A percentile compares a stretch with the other conserved stretches of the same genome.
Conservation (phyloP, 2,329 filamentous ascomycete genomes). For the Fusarium sp. region DNA sequence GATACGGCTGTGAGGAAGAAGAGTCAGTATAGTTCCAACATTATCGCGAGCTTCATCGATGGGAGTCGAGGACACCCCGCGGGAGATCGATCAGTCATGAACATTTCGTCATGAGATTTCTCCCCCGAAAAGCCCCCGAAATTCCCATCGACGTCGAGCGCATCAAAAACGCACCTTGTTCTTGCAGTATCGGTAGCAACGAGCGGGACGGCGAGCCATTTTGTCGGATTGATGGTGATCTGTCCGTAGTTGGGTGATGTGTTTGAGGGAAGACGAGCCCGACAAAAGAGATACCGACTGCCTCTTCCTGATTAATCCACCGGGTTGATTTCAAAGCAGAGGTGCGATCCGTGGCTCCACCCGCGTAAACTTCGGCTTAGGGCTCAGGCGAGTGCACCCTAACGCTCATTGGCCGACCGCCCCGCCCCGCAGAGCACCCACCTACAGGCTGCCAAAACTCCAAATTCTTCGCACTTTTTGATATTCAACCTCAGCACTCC, state of each 20-base stretch:
- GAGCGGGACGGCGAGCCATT: conserved; percentile 99
- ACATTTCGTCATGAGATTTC: conserved; percentile 22
- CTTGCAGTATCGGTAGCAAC: conserved; percentile 99
- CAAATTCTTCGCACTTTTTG: conserved; percentile 41
- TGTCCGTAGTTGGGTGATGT: conserved; percentile 52
- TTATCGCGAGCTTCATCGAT: conserved; percentile 8
- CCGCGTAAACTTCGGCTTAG: conserved; percentile 56
- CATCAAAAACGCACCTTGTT: conserved; percentile 84
- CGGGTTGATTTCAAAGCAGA: conserved; percentile 68
- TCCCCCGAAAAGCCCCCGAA: conserved; percentile 17
- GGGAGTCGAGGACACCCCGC: background rate
- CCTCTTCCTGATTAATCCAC: conserved; percentile 47
- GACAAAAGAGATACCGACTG: conserved; percentile 43
- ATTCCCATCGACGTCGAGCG: conserved; percentile 19
- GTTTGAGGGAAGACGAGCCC: conserved; percentile 49
- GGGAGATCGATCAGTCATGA: conserved; percentile 6
- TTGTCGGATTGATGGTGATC: conserved; percentile 73
- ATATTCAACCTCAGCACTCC: conserved; percentile 41
- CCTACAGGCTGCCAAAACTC: conserved; percentile 39
- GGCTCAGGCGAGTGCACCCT: conserved; percentile 41
- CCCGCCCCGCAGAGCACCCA: conserved; percentile 39
- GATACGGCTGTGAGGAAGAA: conserved; percentile 77
- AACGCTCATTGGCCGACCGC: conserved; percentile 45
- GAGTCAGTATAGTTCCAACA: conserved; percentile 31
- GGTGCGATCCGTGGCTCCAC: conserved; percentile 25